Evolutionary conservation across 805 yeast species (phyloP), one percentile per base, ranked within the genome.

Genomic region (Cyberlindnera suaveolens): DNA sequence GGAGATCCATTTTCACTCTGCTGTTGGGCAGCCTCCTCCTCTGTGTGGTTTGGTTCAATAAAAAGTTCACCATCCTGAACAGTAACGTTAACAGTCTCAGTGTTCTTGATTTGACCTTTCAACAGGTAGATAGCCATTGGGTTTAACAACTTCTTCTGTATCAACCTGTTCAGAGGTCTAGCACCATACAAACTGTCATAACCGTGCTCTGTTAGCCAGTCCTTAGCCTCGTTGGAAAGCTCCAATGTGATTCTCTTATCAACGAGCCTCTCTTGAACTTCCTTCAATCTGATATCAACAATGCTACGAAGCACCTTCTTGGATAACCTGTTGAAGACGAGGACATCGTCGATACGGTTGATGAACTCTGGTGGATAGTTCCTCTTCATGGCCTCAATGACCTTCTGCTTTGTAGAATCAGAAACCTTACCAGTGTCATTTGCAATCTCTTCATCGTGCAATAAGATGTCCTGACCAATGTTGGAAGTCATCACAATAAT

Each of bases 401-500:
- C 89, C 53, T 72, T 65, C 3, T 60, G 53, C 57, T 82, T 82
- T 3, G 82, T 74, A 15, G 65, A 63, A 2, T 68, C 66, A 35
- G 74, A 64, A 36, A 88, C 84, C 41, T 62, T 65, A 9, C 87
- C 87, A 43, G 78, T 77, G 9, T 79, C 81, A 30, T 78, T 65
- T 10, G 61, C 52, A 9, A 58, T 54, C 34, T 68, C 64, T 32
- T 67, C 72, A 53, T 86, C 96, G 19, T 80, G 71, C 35, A 89
- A 65, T 52, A 93, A 71, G 35, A 85, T 75, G 50, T 90, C 96
- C 64, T 93, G 98, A 8, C 99, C 99, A 55, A 93, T 86, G 63
- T 91, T 91, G 2, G 96, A 86, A 0, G 99, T 91, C 96, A 91
- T 88, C 13, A 93, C 95, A 56, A 91, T 88, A 44, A 91, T 85